Percentiles rank a stretch among this genome's conserved stretches.
phyloP scores from a whole-genome alignment of 106 monocot species.

The Allium cepa region DNA sequence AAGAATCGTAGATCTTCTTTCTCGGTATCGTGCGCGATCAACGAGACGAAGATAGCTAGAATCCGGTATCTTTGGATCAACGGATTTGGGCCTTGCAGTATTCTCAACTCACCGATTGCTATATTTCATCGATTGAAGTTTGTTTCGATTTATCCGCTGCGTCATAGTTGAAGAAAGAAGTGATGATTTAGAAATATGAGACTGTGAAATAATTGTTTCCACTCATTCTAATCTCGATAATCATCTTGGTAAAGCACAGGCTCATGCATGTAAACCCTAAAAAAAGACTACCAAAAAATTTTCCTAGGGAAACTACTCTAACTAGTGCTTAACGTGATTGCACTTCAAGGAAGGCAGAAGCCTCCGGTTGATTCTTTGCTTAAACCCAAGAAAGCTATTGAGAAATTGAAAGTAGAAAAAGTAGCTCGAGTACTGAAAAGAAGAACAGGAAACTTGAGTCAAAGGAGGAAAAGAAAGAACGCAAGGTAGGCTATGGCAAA shows the following conservation, averaged over 20 bases:
- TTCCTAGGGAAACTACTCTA: conserved; percentile 20
- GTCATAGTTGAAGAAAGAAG: conserved; percentile 73
- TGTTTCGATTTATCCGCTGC: too few species aligned
- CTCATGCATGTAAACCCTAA: conserved; percentile 55
- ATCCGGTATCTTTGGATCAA: too few species aligned
- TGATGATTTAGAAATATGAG: conserved; percentile 84
- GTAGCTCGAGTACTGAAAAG: conserved; percentile 5
- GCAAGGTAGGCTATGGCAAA: too few species aligned
- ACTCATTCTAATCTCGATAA: conserved; percentile 91
- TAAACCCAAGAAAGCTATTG: conserved; percentile 30
- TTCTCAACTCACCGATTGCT: too few species aligned
- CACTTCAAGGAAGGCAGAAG: conserved; percentile 68
- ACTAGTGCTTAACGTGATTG: conserved; percentile 44
- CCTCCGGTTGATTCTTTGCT: conserved; percentile 79
- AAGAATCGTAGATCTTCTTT: too few species aligned
- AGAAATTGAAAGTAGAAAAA: conserved; percentile 35
- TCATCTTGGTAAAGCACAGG: conserved; percentile 83
- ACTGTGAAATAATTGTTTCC: conserved; percentile 90
- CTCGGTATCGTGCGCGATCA: too few species aligned
- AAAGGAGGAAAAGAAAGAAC: conserved; percentile 89
- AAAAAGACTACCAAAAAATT: conserved; percentile 23
- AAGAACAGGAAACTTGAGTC: conserved; percentile 50
- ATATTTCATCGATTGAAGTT: too few species aligned
- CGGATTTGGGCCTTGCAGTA: too few species aligned
- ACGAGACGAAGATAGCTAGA: too few species aligned